A percentile compares a stretch with the other conserved stretches of the same genome.
Conservation (phyloP, 768 basidiomycete genomes). For the Ephemerocybe angulata region DNA sequence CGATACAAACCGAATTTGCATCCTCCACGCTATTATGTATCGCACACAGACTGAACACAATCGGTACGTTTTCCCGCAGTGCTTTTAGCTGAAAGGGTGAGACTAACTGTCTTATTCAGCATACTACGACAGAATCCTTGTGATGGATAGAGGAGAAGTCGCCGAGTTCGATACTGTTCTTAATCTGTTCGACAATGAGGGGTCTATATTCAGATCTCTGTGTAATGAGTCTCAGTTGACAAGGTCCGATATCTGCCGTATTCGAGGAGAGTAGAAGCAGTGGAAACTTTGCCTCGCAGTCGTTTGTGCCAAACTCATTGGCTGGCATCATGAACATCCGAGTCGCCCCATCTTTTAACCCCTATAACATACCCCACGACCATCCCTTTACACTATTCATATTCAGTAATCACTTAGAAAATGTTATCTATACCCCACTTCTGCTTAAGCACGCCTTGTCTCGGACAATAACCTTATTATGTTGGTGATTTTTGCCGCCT, state of each 20-base stretch:
- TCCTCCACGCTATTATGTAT: conserved; percentile 53
- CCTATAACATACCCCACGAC: no score
- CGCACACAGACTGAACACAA: conserved; percentile 57
- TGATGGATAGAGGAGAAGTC: conserved; percentile 65
- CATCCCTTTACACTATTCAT: no score
- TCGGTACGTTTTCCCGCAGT: conserved; percentile 32
- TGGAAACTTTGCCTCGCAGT: no score
- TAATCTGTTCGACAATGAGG: conserved; percentile 53
- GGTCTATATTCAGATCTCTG: conserved; percentile 65
- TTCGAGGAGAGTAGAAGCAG: conserved; percentile 32
- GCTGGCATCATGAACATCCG: no score
- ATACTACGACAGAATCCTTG: conserved; percentile 67
- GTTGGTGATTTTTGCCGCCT: no score
- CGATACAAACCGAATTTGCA: conserved; percentile 60
- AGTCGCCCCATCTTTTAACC: no score
- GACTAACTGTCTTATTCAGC: conserved; percentile 26
- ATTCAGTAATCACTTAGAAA: no score
- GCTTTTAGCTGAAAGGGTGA: not conserved
- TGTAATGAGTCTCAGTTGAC: conserved; percentile 61
- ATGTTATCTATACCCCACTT: no score
- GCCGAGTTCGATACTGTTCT: conserved; percentile 75
- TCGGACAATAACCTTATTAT: no score
- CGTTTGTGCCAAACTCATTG: no score
- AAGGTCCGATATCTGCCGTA: conserved; percentile 52
- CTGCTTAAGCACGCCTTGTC: no score